Conservation (phyloP, 2,329 filamentous ascomycete genomes). For the Exophiala viscosa region DNA sequence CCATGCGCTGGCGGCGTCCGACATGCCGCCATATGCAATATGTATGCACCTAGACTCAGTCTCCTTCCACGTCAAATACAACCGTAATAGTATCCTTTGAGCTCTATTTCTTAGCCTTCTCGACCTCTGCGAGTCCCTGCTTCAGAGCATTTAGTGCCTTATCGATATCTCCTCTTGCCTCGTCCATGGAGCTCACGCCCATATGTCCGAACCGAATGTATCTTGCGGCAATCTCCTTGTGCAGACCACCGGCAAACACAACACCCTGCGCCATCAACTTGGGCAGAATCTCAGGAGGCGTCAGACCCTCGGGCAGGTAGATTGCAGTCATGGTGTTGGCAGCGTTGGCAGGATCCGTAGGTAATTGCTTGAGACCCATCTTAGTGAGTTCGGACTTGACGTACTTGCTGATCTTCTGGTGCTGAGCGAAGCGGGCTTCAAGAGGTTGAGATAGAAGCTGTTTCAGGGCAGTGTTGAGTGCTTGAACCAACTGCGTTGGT, state of each 20-base stretch:
- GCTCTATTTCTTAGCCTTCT: slow-evolving; percentile 51
- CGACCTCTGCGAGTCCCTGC: slow-evolving; percentile 69
- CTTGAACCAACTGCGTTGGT: slow-evolving; percentile 87
- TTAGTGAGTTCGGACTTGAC: slow-evolving; percentile 79
- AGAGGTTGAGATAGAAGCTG: slow-evolving; percentile 82
- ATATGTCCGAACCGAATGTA: slow-evolving; percentile 98
- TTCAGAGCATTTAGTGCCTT: slow-evolving; percentile 76
- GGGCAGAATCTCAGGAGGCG: slow-evolving; percentile 77
- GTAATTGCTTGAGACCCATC: slow-evolving; percentile 82
- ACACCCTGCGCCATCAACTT: slow-evolving; percentile 82
- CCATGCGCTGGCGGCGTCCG: no score
- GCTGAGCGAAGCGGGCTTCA: slow-evolving; percentile 75
- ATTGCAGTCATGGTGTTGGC: slow-evolving; percentile 98
- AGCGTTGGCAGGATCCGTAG: slow-evolving; percentile 80
- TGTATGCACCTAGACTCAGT: no score
- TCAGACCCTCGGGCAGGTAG: slow-evolving; percentile 81
- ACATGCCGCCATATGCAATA: no score
- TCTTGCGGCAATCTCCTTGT: slow-evolving; percentile 89
- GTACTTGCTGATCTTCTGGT: slow-evolving; percentile 73
- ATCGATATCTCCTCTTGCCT: slow-evolving; percentile 74
- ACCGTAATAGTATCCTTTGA: background rate
- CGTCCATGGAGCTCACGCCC: slow-evolving; percentile 87
- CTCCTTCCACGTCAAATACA: background rate
- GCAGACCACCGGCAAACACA: slow-evolving; percentile 89
- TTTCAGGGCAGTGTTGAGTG: slow-evolving; percentile 80